Evolutionary conservation across 805 yeast genomes (phyloP).

Genomic region (Phaffomyces opuntiae): DNA sequence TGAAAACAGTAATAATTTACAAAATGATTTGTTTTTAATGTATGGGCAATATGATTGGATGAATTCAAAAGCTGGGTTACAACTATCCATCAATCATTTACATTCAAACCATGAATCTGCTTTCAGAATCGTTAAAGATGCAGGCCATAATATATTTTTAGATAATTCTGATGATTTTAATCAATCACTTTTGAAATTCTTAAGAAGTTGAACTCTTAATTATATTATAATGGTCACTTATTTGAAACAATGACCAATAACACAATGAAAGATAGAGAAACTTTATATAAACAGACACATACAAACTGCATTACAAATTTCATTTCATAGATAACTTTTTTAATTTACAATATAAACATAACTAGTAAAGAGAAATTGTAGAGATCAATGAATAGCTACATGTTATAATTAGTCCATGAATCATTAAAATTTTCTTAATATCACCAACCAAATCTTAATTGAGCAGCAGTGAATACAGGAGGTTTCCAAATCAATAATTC

Average conservation of each 20-base stretch:
- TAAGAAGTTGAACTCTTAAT: slow-evolving; percentile 5
- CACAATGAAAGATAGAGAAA: no score
- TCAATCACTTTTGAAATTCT: slow-evolving; percentile 30
- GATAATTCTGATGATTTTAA: slow-evolving; percentile 58
- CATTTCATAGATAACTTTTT: no score
- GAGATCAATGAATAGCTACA: not conserved
- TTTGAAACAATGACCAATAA: no score
- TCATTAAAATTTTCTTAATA: slow-evolving; percentile 2
- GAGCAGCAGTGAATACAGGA: slow-evolving; percentile 90
- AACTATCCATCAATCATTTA: slow-evolving; percentile 16
- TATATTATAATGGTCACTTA: no score
- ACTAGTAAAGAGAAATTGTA: no score
- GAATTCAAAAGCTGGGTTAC: slow-evolving; percentile 49
- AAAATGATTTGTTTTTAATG: slow-evolving; percentile 15
- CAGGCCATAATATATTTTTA: slow-evolving; percentile 74
- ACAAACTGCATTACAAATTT: no score
- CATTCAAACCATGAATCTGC: slow-evolving; percentile 1
- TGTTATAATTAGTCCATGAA: not conserved
- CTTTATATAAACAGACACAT: no score
- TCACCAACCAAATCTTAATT: slow-evolving; percentile 91
- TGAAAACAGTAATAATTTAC: not conserved
- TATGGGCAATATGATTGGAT: slow-evolving; percentile 76
- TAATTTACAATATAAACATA: no score
- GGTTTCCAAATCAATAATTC: slow-evolving; percentile 81
- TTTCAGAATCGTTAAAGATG: slow-evolving; percentile 34